Base-by-base conservation (phyloP, 2,329 filamentous ascomycete species). In the Pyrenochaeta sp. region DNA sequence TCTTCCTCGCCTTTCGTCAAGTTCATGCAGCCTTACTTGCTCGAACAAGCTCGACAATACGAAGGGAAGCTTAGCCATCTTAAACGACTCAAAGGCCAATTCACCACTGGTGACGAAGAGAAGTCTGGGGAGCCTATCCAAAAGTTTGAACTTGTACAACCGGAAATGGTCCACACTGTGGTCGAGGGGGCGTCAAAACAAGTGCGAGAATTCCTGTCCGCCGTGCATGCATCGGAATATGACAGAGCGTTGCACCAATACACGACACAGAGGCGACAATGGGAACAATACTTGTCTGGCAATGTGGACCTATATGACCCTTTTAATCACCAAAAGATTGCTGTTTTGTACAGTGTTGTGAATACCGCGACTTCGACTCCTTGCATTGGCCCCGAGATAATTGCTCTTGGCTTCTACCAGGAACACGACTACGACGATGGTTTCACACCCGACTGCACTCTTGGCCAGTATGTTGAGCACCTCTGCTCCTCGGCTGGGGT, bases 1-100 rank as follows among this genome's bases (percentile, higher is more conserved):
- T 99, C 96, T 1, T 92, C 92, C 1, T 99, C 95, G 0, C 95
- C 95, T 0, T 98, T 97, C 71, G 95, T 99, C 61, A 94, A 92
- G 68, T 99, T 98, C 70, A 90, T 90, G 60, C 92, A 95, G 70
- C 95, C 95, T 0, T 96, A 98, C 75, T 84, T 98, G 20, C 83
- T 99, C 32, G 96, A 95, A 83, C 91, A 91, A 69, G 90, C 95
- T 36, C 88, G 95, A 44, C 93, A 97, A 72, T 90, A 97, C 69
- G 95, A 99, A 76, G 84, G 91, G 46, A 87, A 90, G 49, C 81
- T 99, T 4, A 85, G 90, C 1, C 92, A 96, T 71, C 82, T 97
- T 42, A 94, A 90, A 70, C 85, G 88, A 45, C 83, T 98, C 10
- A 87, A 91, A 32, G 92, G 97, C 64, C 90, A 96, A 60, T 81